Evolutionary conservation across 306 rosid species (phyloP).

Genomic region (Cicer judaicum): DNA sequence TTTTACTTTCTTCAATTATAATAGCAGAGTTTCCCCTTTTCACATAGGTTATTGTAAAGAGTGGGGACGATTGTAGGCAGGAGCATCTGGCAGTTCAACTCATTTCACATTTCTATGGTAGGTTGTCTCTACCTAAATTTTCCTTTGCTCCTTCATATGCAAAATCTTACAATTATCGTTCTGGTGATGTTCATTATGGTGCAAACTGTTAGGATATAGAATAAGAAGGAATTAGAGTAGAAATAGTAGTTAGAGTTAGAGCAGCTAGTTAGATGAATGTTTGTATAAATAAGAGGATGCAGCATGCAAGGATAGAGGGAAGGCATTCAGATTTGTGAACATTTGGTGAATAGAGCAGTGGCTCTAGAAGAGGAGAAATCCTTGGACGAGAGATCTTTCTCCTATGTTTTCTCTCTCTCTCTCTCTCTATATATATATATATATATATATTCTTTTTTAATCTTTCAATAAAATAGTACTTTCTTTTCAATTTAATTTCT

Average conservation of each 20-base stretch:
- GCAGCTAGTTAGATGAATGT: slow-evolving; percentile 2
- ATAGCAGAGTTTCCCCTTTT: slow-evolving; percentile 30
- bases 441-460: neutral
- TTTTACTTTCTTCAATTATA: no score
- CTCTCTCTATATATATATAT: no score
- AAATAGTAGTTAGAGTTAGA: neutral
- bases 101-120: slow-evolving; percentile 94
- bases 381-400: neutral
- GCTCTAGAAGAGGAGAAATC: neutral
- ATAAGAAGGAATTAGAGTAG: neutral
- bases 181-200: slow-evolving; percentile 4
- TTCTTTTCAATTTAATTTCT: neutral
- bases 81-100: slow-evolving; percentile 99
- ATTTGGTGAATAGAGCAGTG: slow-evolving; percentile 7
- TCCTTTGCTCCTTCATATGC: slow-evolving; percentile 6
- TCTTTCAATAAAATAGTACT: neutral
- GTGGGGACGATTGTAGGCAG: slow-evolving; percentile 98
- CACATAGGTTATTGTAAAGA: slow-evolving; percentile 86
- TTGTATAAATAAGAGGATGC: neutral
- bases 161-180: slow-evolving; percentile 20
- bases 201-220: slow-evolving; percentile 19
- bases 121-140: slow-evolving; percentile 42
- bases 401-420: no score
- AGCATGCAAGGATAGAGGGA: slow-evolving; percentile 1
- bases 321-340: neutral